Conservation (phyloP, 2,329 filamentous ascomycete genomes). For the Fusarium sp. region DNA sequence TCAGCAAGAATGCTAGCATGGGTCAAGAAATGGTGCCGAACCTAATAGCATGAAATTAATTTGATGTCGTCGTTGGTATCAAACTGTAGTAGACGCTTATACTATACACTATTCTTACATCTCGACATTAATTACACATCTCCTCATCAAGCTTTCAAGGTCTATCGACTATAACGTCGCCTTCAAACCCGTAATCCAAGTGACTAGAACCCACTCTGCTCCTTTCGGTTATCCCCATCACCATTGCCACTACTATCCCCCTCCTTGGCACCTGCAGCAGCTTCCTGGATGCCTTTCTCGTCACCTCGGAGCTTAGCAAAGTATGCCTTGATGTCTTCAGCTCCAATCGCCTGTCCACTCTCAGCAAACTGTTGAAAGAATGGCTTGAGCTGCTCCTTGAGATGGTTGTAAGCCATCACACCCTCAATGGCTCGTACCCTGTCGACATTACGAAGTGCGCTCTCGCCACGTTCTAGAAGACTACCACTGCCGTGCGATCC, state of each 20-base stretch:
- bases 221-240: slow-evolving; percentile 54
- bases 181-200: background rate
- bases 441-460: slow-evolving; percentile 89
- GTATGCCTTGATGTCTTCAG: slow-evolving; percentile 95
- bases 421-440: slow-evolving; percentile 94
- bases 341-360: slow-evolving; percentile 85
- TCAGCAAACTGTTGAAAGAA: slow-evolving; percentile 96
- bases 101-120: slow-evolving; percentile 32
- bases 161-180: background rate
- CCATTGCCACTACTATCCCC: slow-evolving; percentile 42
- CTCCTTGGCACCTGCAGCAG: slow-evolving; percentile 56
- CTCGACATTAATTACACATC: background rate
- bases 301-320: slow-evolving; percentile 96
- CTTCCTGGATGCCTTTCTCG: slow-evolving; percentile 75
- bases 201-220: slow-evolving; percentile 64
- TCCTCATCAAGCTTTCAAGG: background rate
- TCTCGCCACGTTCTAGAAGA: slow-evolving; percentile 90
- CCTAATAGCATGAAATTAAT: background rate
- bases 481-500: slow-evolving; percentile 79
- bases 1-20: background rate
- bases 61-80: background rate
- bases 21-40: background rate
- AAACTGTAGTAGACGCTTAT: slow-evolving; percentile 3
- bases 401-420: slow-evolving; percentile 96
- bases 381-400: slow-evolving; percentile 94